A percentile compares a stretch with the other conserved stretches of the same genome.
Conservation (phyloP, 768 basidiomycete genomes). For the Lentinula edodes region DNA sequence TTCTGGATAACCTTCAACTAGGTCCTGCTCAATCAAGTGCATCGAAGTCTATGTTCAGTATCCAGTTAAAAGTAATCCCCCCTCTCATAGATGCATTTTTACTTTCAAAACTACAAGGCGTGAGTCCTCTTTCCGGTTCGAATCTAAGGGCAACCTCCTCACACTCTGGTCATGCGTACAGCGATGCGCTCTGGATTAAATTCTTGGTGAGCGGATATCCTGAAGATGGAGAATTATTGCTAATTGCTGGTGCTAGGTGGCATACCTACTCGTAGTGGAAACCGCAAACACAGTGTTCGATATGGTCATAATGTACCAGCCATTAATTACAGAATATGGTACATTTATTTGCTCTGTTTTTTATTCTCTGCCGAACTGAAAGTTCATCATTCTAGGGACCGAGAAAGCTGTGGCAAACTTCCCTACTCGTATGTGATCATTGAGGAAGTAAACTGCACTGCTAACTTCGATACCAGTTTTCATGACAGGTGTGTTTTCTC, state of each 20-base stretch:
- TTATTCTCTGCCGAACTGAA: not conserved
- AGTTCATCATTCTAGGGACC: slow-evolving; percentile 18
- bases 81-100: not conserved
- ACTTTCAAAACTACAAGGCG: slow-evolving; percentile 5
- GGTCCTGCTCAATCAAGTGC: not conserved
- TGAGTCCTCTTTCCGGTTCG: not conserved
- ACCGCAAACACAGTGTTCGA: slow-evolving; percentile 38
- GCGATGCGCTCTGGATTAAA: slow-evolving; percentile 38
- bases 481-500: slow-evolving; percentile 14
- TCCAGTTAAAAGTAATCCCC: not conserved
- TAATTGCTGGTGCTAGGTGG: slow-evolving; percentile 21
- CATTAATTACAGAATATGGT: slow-evolving; percentile 38
- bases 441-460: not conserved
- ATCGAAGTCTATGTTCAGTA: not conserved
- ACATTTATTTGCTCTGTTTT: not conserved
- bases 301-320: slow-evolving; percentile 42
- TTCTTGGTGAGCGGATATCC: slow-evolving; percentile 24
- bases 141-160: too few relatives aligned
- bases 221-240: not conserved
- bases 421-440: slow-evolving; percentile 12
- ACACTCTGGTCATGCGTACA: slow-evolving; percentile 9
- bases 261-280: slow-evolving; percentile 37
- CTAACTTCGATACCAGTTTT: slow-evolving; percentile 17
- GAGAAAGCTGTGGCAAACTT: slow-evolving; percentile 27
- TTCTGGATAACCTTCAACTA: not conserved